Conservation (phyloP, 495 filamentous ascomycete species). For the Choiromyces venosus region DNA sequence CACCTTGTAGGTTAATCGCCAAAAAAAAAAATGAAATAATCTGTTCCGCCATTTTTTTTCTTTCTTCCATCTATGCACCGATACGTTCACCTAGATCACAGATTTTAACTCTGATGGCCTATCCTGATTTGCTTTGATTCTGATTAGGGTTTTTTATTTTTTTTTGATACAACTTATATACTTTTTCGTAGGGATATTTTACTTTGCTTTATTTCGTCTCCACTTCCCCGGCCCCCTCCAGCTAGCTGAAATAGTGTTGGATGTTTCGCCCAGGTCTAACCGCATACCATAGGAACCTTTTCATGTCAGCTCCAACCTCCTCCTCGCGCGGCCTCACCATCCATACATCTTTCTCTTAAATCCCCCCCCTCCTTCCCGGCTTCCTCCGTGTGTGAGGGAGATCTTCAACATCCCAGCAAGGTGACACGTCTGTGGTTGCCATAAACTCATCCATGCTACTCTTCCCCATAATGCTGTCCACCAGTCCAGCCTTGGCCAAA, state of each 20-base stretch:
- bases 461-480: conserved; percentile 30
- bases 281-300: not conserved
- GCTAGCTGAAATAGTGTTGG: not conserved
- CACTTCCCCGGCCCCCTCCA: not conserved
- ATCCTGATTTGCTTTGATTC: not conserved
- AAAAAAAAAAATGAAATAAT: too few relatives aligned
- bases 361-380: not conserved
- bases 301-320: not conserved
- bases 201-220: not conserved
- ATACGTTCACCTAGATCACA: not conserved
- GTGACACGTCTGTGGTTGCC: conserved; percentile 38
- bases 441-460: conserved; percentile 36
- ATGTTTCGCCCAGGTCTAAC: not conserved
- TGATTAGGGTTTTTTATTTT: not conserved
- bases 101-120: not conserved
- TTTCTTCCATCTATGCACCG: not conserved
- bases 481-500: not conserved
- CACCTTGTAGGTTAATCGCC: not conserved
- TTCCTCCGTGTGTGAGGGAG: conserved; percentile 26
- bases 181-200: not conserved
- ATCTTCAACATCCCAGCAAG: conserved; percentile 37
- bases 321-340: not conserved
- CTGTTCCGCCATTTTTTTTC: not conserved
- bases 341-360: not conserved
- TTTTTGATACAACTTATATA: not conserved